These are phyloP conservation scores for Psilocybe tampanensis DNA, from an alignment of 768 basidiomycete genomes.

Conservation along the genomic window DNA sequence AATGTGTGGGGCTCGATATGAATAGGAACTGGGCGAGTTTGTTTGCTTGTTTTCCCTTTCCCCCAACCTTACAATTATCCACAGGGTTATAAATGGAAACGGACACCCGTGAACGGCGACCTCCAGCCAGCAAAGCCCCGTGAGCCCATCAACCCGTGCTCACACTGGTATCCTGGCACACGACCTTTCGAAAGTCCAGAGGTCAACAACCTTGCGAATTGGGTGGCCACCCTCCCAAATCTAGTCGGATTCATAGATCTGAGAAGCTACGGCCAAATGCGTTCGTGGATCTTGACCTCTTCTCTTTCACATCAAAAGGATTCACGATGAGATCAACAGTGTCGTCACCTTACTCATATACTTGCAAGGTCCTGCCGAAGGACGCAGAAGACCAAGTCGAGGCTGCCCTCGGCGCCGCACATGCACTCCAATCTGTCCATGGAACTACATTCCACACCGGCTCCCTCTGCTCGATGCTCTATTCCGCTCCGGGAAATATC, in stretches of 20 bases:
- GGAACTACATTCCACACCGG: constrained; percentile 56
- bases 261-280: constrained; percentile 82
- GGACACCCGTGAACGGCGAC: constrained; percentile 25
- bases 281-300: constrained; percentile 51
- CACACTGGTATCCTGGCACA: constrained; percentile 75
- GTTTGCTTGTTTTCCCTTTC: background rate
- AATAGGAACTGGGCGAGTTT: constrained; percentile 62
- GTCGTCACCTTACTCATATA: constrained; percentile 77
- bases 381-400: constrained; percentile 80
- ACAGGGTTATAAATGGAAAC: constrained; percentile 75
- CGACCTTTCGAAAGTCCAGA: constrained; percentile 79
- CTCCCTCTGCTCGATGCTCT: constrained; percentile 31
- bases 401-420: constrained; percentile 65
- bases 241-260: constrained; percentile 73
- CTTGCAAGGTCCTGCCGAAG: constrained; percentile 60
- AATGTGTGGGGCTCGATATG: constrained; percentile 77
- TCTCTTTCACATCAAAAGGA: background rate
- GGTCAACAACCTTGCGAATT: constrained; percentile 74
- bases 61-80: background rate
- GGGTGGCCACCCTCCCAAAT: constrained; percentile 52
- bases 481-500: constrained; percentile 37
- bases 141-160: constrained; percentile 56
- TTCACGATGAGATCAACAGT: constrained; percentile 42
- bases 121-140: constrained; percentile 21
- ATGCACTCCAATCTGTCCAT: constrained; percentile 54